Evolutionary conservation across 768 basidiomycete genomes (phyloP), one percentile per base, ranked within the genome.

Genomic region (Rubroboletus pulcherrimus): DNA sequence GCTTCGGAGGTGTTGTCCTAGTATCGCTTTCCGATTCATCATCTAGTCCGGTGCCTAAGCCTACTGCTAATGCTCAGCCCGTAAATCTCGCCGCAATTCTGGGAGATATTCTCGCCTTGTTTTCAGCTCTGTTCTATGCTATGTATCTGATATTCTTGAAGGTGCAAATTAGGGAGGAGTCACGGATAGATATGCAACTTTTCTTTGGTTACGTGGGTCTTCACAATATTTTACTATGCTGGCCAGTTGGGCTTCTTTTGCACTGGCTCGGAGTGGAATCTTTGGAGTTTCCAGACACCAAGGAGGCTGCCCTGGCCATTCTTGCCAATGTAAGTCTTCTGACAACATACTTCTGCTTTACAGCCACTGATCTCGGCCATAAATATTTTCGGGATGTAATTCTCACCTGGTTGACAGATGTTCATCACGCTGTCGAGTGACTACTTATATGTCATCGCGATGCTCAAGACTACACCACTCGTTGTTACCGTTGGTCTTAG

Each of bases 381-480:
- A 26, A n/a, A n/a, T 24, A 17, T 41, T 4, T 29, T 29, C 17
- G 26, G 43, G 31, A 35, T 41, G 26, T 11, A 17, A 47, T 12
- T 41, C 42, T 52, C 34, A 43, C 46, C 46, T 43, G 21, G 11
- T 61, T 34, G 41, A 48, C 54, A 96, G 87, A 93, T 93, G 89
- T 73, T 75, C 33, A 91, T 95, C 63, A 93, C 91, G 0, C 72
- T 90, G 33, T 83, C 82, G 9, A 91, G 89, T 56, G 93, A 97
- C 72, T 96, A 88, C 66, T 67, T 93, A 44, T 93, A 93, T 67
- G 84, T 92, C 30, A 66, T 92, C 19, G 89, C 94, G 3, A 96
- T 98, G 93, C 83, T 99, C 59, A 96, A 95, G 75, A 99, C 96
- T 7, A 94, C 94, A 1, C 95, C 95, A 1, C 75, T 95, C 12